Evolutionary conservation across 345 rosid species (phyloP), one percentile per base, ranked within the genome.

Genomic region (Carallia brachiata): DNA sequence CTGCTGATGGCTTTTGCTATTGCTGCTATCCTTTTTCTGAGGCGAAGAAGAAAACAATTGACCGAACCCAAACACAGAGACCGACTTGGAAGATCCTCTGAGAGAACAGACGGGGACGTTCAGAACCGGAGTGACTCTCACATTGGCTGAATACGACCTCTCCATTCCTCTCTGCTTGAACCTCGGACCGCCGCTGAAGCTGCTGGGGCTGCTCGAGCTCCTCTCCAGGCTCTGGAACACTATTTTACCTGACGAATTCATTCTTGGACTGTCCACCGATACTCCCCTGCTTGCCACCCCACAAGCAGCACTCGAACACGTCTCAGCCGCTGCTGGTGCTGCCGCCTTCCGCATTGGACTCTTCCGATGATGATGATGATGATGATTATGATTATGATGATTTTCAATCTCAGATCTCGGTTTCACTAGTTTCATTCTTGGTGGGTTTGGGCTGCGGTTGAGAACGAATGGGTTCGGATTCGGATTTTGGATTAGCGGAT

Each of bases 161-260:
- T 90, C 98, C 90, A 95, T 85, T 2, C 97, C 97, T 66, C 91
- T 83, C 65, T 88, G 89, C 71, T 90, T 90, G 71, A 71, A 71
- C 53, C 88, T 89, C 2, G 93, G 93, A 6, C 97, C 97, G 17
- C 98, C 97, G 10, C 91, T 93, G 78, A 92, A 92, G 74, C 88
- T 90, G 52, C 99, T 90, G 6, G 99, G 99, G 78, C 98, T 95
- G 67, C 99, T 95, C 1, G 98, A 90, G 67, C 99, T 95, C 80
- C 99, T 84, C 82, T 87, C 98, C 71, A 95, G 73, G 78, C 90
- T 86, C 72, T 95, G 94, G 71, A 92, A 95, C 70, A 95, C 93
- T 36, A 95, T 85, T 68, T 92, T 95, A 52, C 99, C 99, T 6
- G 97, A 95, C 0, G 99, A 89, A 59, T 95, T 95, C 76, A 95